A percentile compares a stretch with the other conserved stretches of the same genome.
phyloP scores from a whole-genome alignment of 805 yeast genomes.

The Starmerella bombi region DNA sequence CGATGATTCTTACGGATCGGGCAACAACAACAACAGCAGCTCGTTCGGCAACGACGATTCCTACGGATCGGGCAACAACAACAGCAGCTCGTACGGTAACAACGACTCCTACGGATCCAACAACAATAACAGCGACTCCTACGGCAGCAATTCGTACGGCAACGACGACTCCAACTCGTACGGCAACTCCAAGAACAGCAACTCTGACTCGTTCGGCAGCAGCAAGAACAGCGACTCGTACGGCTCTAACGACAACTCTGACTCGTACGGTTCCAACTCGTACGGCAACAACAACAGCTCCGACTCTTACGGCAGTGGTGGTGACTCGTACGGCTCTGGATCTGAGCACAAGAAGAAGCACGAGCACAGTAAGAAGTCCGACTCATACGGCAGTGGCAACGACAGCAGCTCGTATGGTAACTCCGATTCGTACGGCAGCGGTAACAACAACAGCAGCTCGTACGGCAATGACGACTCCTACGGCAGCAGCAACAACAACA shows the following conservation, averaged over 20 bases:
- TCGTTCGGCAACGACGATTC: conserved; percentile 27
- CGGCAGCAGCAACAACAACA: conserved; percentile 19
- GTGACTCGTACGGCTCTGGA: too few relatives aligned
- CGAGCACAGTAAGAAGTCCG: conserved; percentile 17
- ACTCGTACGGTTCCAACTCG: conserved; percentile 21
- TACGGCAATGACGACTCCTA: conserved; percentile 23
- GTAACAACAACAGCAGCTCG: conserved; percentile 20
- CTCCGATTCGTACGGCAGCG: conserved; percentile 30
- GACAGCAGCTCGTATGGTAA: neutral
- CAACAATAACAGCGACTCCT: conserved; percentile 17
- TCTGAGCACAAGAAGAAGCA: conserved; percentile 12
- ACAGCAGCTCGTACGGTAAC: conserved; percentile 23
- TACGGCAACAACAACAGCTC: conserved; percentile 1
- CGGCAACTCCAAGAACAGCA: conserved; percentile 22
- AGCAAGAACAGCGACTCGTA: conserved; percentile 18
- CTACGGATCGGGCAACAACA: conserved; percentile 21
- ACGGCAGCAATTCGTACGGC: conserved; percentile 14
- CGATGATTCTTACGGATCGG: conserved; percentile 11
- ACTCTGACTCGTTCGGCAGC: conserved; percentile 29
- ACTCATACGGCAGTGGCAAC: conserved; percentile 24
- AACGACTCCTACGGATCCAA: conserved; percentile 27
- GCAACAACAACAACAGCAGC: conserved; percentile 20
- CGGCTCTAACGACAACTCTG: conserved; percentile 14
- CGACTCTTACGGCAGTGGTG: conserved; percentile 1
- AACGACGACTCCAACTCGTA: conserved; percentile 7